Conservation (phyloP, 305 asterid species). For the Fraxinus albicans region DNA sequence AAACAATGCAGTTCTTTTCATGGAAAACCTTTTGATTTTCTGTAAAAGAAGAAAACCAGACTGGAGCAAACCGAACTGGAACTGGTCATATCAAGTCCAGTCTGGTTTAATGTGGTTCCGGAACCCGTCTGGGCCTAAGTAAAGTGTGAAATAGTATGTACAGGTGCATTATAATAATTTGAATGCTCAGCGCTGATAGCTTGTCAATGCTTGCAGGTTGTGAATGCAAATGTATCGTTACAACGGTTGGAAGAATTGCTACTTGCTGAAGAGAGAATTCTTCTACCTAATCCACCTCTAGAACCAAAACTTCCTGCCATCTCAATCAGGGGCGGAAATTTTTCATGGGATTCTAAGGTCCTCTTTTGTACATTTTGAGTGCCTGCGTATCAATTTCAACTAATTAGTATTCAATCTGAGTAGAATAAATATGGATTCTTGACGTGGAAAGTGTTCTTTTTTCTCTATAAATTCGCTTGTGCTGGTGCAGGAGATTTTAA, state of each 20-base stretch:
- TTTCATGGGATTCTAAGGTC: conserved; percentile 96
- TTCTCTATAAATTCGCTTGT: not conserved
- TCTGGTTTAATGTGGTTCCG: not conserved
- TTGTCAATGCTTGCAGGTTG: conserved; percentile 54
- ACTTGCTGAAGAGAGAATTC: conserved; percentile 80
- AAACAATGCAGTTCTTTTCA: not conserved
- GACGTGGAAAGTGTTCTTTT: not conserved
- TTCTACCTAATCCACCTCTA: conserved; percentile 88
- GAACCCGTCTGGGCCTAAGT: not conserved
- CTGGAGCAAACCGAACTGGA: not conserved
- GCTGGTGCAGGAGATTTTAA: not conserved
- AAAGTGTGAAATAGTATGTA: not conserved
- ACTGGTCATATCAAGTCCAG: not conserved
- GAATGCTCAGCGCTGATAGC: not conserved
- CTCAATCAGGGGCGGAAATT: conserved; percentile 72
- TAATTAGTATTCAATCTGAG: not conserved
- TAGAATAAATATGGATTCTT: conserved; percentile 9
- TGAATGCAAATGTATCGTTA: conserved; percentile 86
- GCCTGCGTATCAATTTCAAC: not conserved
- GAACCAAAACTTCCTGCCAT: conserved; percentile 80
- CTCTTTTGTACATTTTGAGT: not conserved
- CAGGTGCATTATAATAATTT: not conserved
- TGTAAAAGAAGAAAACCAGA: not conserved
- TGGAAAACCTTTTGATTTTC: not conserved
- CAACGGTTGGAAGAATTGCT: conserved; percentile 89